Conservation (phyloP, 2,329 filamentous ascomycete genomes). For the Stachybotrys elegans region DNA sequence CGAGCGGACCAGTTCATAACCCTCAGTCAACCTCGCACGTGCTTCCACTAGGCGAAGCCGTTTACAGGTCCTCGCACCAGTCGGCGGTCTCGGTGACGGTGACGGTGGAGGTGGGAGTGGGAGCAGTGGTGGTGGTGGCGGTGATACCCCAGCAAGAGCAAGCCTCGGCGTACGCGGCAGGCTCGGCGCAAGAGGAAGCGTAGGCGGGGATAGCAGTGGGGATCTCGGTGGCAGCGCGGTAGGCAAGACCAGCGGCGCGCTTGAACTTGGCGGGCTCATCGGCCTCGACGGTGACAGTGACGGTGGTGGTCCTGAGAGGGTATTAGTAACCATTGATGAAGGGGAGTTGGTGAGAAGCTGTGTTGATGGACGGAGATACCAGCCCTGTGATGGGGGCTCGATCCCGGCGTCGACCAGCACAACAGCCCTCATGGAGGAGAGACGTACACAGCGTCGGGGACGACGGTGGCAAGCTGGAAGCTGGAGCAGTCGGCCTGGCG, state of each 20-base stretch:
- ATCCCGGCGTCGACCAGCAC: not conserved
- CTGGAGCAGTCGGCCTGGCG: slow-evolving; percentile 35
- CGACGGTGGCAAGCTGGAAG: slow-evolving; percentile 34
- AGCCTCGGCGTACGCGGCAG: slow-evolving; percentile 32
- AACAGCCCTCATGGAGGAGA: not conserved
- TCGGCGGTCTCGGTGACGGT: slow-evolving; percentile 37
- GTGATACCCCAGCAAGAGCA: slow-evolving; percentile 43
- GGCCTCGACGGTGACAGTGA: slow-evolving; percentile 32
- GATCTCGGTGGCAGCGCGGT: slow-evolving; percentile 24
- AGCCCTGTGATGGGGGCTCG: not conserved
- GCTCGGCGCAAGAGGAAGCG: slow-evolving; percentile 30
- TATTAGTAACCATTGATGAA: too few species aligned
- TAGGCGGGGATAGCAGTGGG: slow-evolving; percentile 33
- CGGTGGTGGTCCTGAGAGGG: slow-evolving; percentile 25
- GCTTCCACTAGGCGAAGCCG: not conserved
- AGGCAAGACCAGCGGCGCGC: slow-evolving; percentile 19
- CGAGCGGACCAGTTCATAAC: not conserved
- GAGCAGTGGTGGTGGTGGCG: slow-evolving; percentile 29
- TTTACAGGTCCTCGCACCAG: slow-evolving; percentile 32
- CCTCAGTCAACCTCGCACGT: not conserved
- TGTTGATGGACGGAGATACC: not conserved
- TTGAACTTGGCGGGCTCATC: slow-evolving; percentile 21
- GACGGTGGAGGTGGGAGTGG: slow-evolving; percentile 31
- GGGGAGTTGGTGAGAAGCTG: slow-evolving; percentile 1
- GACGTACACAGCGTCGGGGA: slow-evolving; percentile 34